These are phyloP conservation scores for Clavariopsis aquatica DNA, from an alignment of 495 filamentous ascomycete species.

Conservation along the genomic window DNA sequence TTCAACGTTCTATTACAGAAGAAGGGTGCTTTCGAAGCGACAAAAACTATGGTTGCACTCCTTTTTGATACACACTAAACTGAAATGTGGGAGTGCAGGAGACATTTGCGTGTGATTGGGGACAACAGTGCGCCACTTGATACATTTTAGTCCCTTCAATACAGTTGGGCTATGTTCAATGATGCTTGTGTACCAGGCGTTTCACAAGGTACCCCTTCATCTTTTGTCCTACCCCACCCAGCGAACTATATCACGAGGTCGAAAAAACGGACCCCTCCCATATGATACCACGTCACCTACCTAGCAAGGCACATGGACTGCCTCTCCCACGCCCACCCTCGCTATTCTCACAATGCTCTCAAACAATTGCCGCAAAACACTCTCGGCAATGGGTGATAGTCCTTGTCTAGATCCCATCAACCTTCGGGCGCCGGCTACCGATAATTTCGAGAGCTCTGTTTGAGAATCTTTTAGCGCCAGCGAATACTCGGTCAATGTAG, in stretches of 20 bases:
- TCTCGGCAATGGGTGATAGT: not conserved
- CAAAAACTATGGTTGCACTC: conserved; percentile 55
- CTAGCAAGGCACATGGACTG: not conserved
- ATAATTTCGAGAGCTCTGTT: not conserved
- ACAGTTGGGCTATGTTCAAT: not conserved
- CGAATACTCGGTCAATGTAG: not conserved
- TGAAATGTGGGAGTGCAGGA: no score
- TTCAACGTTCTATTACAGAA: conserved; percentile 56
- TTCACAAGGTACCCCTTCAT: not conserved
- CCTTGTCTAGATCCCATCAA: no score
- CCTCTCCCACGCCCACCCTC: not conserved
- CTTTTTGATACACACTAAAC: conserved; percentile 32
- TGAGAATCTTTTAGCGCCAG: not conserved
- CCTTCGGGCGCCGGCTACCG: no score
- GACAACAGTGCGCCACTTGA: no score
- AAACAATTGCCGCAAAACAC: not conserved
- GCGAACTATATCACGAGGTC: not conserved
- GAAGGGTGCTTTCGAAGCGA: conserved; percentile 54
- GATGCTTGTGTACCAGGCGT: not conserved
- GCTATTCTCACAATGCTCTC: not conserved
- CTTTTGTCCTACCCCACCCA: not conserved
- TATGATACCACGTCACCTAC: not conserved
- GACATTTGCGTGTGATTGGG: no score
- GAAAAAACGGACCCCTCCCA: not conserved
- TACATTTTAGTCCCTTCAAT: not conserved